phyloP scores from a whole-genome alignment of 495 filamentous ascomycete genomes.

The Jackrogersella minutella region DNA sequence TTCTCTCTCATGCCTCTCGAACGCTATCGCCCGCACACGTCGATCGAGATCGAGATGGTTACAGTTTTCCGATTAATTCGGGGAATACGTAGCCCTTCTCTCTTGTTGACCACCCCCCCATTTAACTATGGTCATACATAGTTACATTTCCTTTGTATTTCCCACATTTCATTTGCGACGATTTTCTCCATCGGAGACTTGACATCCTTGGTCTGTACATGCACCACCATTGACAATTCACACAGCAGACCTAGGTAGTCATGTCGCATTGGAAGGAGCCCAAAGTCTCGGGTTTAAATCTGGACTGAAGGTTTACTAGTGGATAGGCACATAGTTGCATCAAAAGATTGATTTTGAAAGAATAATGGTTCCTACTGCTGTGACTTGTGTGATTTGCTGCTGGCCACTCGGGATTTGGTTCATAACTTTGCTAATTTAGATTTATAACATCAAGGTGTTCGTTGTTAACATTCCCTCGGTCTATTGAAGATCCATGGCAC shows the following conservation, averaged over 20 bases:
- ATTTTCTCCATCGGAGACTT: neutral
- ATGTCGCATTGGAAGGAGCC: neutral
- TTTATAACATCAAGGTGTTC: too few species aligned
- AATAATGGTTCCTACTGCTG: neutral
- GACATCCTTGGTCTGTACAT: neutral
- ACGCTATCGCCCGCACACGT: too few species aligned
- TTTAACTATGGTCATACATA: neutral
- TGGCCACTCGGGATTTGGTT: too few species aligned
- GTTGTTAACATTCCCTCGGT: too few species aligned
- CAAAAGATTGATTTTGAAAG: neutral
- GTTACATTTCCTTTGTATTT: neutral
- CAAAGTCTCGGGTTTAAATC: neutral
- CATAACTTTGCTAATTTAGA: too few species aligned
- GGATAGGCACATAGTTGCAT: conserved; percentile 14
- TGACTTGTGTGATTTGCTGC: neutral
- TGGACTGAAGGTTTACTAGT: neutral
- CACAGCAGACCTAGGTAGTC: neutral
- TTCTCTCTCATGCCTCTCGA: conserved; percentile 8
- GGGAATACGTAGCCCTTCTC: neutral
- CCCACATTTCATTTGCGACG: neutral
- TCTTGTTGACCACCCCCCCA: conserved; percentile 5
- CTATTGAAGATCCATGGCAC: too few species aligned
- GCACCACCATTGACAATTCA: neutral
- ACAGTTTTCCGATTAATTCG: too few species aligned
- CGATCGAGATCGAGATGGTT: too few species aligned